Conservation (phyloP, 345 rosid species). For the Murraya koenigii region DNA sequence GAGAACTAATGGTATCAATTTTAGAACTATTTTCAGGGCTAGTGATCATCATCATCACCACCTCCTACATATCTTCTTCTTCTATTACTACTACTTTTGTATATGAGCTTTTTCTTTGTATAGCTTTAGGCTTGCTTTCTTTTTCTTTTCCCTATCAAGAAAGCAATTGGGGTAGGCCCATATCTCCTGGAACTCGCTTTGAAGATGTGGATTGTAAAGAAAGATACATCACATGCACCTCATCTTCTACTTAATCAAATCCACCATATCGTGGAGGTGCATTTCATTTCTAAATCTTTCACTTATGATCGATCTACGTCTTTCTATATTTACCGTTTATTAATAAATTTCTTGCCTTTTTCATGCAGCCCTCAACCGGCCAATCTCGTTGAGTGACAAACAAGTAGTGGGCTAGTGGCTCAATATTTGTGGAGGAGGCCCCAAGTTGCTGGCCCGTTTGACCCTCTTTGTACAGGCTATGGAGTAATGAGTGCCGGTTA, state of each 20-base stretch:
- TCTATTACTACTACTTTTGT: slow-evolving; percentile 17
- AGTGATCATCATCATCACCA: slow-evolving; percentile 49
- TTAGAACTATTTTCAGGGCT: slow-evolving; percentile 30
- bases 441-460: slow-evolving; percentile 2
- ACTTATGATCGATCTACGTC: slow-evolving; percentile 1
- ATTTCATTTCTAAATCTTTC: slow-evolving; percentile 1
- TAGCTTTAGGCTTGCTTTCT: slow-evolving; percentile 9
- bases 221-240: slow-evolving; percentile 47
- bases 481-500: neutral
- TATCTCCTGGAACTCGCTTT: slow-evolving; percentile 30
- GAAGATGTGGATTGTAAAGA: slow-evolving; percentile 41
- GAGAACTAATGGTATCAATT: slow-evolving; percentile 18
- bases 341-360: neutral
- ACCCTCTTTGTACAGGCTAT: too few relatives aligned
- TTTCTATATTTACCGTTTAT: neutral
- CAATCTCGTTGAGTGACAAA: neutral
- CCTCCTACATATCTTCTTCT: slow-evolving; percentile 37
- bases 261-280: slow-evolving; percentile 10
- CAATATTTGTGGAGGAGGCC: neutral
- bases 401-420: neutral
- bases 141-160: slow-evolving; percentile 30
- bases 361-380: neutral
- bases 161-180: slow-evolving; percentile 40
- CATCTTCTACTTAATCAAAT: slow-evolving; percentile 12
- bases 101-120: slow-evolving; percentile 6